phyloP scores from a whole-genome alignment of 108 stramenopile species.

The Cyclostephanos tholiformis region DNA sequence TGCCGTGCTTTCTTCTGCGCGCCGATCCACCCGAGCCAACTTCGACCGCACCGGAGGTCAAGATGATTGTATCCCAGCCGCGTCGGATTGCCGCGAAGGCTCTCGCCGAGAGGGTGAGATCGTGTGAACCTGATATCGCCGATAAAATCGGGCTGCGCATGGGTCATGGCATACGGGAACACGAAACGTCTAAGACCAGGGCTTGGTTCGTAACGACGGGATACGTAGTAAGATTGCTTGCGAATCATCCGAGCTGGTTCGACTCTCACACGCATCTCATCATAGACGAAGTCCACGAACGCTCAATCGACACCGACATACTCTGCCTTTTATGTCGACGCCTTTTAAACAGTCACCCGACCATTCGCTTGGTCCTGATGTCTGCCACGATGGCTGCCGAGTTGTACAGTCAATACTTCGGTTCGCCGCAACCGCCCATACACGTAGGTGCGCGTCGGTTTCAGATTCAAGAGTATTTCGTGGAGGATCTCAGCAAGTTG shows the following conservation, averaged over 20 bases:
- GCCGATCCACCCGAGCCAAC: constrained; percentile 62
- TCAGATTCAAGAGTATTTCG: constrained; percentile 79
- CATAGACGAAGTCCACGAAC: constrained; percentile 89
- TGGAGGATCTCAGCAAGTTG: constrained; percentile 65
- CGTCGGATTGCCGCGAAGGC: constrained; percentile 87
- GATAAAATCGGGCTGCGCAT: constrained; percentile 80
- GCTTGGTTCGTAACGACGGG: constrained; percentile 92
- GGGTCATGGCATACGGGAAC: constrained; percentile 88
- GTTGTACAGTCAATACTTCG: constrained; percentile 86
- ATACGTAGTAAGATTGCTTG: constrained; percentile 86
- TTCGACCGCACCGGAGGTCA: constrained; percentile 50
- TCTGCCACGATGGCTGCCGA: constrained; percentile 87
- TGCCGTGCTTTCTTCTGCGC: constrained; percentile 87
- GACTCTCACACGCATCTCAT: constrained; percentile 78
- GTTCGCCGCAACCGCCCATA: constrained; percentile 61
- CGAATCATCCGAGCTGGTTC: constrained; percentile 81
- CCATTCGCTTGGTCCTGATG: constrained; percentile 90
- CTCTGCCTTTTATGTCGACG: constrained; percentile 84
- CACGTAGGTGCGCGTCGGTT: constrained; percentile 79
- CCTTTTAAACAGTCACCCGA: constrained; percentile 65
- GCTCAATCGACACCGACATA: constrained; percentile 59
- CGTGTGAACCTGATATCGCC: constrained; percentile 60
- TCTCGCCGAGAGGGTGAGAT: constrained; percentile 81
- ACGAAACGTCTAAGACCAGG: constrained; percentile 68
- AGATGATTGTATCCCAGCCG: constrained; percentile 91